A percentile compares a stretch with the other conserved stretches of the same genome.
Conservation (phyloP, 257 asterid species). For the Penstemon barbatus region DNA sequence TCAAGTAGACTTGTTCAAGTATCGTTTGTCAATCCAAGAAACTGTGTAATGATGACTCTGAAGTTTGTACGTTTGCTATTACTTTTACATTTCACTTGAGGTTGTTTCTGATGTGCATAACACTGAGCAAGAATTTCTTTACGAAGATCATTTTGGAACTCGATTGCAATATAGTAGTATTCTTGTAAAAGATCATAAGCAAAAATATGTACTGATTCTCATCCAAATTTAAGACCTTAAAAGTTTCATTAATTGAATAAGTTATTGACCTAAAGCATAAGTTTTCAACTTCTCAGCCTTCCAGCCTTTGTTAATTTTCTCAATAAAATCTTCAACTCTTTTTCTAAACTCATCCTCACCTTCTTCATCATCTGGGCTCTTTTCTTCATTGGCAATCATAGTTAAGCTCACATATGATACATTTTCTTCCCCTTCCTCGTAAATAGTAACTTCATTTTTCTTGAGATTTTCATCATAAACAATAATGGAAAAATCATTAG, state of each 20-base stretch:
- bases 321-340: slow-evolving; percentile 56
- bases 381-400: neutral
- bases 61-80: too few species aligned
- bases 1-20: too few species aligned
- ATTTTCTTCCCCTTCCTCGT: slow-evolving; percentile 17
- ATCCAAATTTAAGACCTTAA: too few species aligned
- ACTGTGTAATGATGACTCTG: too few species aligned
- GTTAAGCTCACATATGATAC: neutral
- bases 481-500: slow-evolving; percentile 15
- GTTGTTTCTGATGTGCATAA: too few species aligned
- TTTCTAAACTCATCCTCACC: slow-evolving; percentile 46
- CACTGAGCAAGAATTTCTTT: too few species aligned
- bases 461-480: neutral
- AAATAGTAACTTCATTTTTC: neutral
- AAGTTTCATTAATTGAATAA: neutral
- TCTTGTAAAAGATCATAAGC: too few species aligned
- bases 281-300: slow-evolving; percentile 42
- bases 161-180: too few species aligned
- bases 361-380: slow-evolving; percentile 18
- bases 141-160: too few species aligned
- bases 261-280: slow-evolving; percentile 20
- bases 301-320: slow-evolving; percentile 50
- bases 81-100: too few species aligned
- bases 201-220: too few species aligned
- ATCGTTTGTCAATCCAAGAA: too few species aligned